A percentile compares a stretch with the other conserved stretches of the same genome.
Conservation (phyloP, 78 protist species). For the Protostelium mycophagum region DNA sequence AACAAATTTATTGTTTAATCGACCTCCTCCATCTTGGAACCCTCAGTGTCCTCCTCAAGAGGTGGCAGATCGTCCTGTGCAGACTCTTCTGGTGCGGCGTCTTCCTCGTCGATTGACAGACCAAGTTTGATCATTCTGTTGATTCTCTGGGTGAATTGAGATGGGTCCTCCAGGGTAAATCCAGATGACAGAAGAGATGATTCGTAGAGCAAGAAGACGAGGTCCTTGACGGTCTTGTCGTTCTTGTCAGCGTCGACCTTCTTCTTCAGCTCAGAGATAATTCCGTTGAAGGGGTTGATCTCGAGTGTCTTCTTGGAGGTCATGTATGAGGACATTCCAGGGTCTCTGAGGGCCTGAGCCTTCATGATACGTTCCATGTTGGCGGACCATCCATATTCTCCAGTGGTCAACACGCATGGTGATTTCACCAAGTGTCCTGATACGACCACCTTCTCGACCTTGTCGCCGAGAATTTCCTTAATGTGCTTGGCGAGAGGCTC, state of each 20-base stretch:
- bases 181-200: conserved; percentile 97
- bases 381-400: conserved; percentile 98
- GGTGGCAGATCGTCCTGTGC: conserved; percentile 66
- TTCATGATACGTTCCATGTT: conserved; percentile 99
- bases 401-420: conserved; percentile 96
- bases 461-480: conserved; percentile 99
- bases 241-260: conserved; percentile 70
- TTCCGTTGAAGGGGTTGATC: conserved; percentile 96
- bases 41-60: conserved; percentile 46
- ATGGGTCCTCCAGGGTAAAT: conserved; percentile 96
- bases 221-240: conserved; percentile 94
- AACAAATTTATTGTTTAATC: conserved; percentile 69
- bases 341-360: conserved; percentile 98
- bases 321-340: conserved; percentile 94
- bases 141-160: conserved; percentile 90
- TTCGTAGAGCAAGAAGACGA: conserved; percentile 93
- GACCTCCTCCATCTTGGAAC: conserved; percentile 82
- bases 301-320: conserved; percentile 94
- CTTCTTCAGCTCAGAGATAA: conserved; percentile 85
- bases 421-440: conserved; percentile 89
- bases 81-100: conserved; percentile 32
- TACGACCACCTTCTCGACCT: conserved; percentile 97
- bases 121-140: conserved; percentile 97
- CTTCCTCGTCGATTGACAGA: conserved; percentile 76
- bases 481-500: conserved; percentile 92